A percentile compares a stretch with the other conserved stretches of the same genome.
These are phyloP conservation scores for Chiua sp. DNA, from an alignment of 1,284 basidiomycete species.

Conservation along the genomic window DNA sequence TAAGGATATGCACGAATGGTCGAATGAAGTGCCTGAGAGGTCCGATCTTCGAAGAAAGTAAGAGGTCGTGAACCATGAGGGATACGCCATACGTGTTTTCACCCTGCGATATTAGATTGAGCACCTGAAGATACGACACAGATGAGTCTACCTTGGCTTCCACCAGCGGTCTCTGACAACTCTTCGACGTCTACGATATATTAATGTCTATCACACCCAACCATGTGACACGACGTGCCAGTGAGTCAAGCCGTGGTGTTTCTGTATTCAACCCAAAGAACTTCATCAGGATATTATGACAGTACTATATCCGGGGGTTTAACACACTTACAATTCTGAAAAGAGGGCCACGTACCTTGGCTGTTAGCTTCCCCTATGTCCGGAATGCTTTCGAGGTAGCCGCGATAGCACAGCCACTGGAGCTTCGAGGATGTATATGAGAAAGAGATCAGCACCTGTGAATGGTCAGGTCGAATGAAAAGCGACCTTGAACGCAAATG, in stretches of 20 bases:
- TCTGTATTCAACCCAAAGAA: constrained; percentile 73
- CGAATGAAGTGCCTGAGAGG: too few species aligned
- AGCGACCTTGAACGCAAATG: too few species aligned
- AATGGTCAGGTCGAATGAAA: constrained; percentile 79
- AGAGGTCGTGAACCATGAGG: too few species aligned
- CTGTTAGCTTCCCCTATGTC: constrained; percentile 83
- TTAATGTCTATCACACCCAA: constrained; percentile 19
- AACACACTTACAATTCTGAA: neutral
- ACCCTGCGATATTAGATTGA: constrained; percentile 47
- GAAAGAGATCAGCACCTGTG: constrained; percentile 81
- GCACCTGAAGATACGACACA: constrained; percentile 1
- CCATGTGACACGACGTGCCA: constrained; percentile 52
- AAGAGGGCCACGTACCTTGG: constrained; percentile 55
- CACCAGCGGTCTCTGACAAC: constrained; percentile 80
- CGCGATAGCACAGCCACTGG: constrained; percentile 73
- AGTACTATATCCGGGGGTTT: constrained; percentile 49
- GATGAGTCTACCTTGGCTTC: constrained; percentile 70
- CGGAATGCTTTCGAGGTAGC: constrained; percentile 80
- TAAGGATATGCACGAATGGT: too few species aligned
- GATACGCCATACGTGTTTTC: constrained; percentile 85
- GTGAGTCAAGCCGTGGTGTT: constrained; percentile 79
- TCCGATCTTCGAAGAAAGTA: too few species aligned
- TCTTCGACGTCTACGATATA: constrained; percentile 78
- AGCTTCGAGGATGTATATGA: constrained; percentile 86
- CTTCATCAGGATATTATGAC: constrained; percentile 82